Evolutionary conservation across 2,329 filamentous ascomycete species (phyloP), one percentile per base, ranked within the genome.

Genomic region (Sclerotinia glacialis): DNA sequence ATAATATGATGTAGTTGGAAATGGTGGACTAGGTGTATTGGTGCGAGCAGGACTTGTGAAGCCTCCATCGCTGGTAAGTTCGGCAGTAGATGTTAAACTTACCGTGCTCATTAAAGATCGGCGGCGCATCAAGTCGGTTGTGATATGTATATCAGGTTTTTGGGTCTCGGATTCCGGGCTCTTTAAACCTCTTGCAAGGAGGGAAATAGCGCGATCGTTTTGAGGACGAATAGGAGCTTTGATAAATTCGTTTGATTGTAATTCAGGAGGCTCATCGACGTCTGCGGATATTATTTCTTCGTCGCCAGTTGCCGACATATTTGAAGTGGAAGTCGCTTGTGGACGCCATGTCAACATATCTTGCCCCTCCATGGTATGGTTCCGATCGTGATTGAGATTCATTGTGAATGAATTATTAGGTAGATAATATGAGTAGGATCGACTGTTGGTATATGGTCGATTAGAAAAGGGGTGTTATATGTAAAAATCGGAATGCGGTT

Each of bases 31-130:
- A 0, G 93, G 92, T 0, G 92, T 94, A 77, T 87, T 92, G 46
- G 92, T 91, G 66, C 92, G 84, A n/a, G 92, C 90, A 52, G 94
- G 93, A 74, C 92, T 97, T 23, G 93, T 96, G 67, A 96, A 80
- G 67, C 92, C 93, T 67, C 91, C 95, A 74, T 97, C 95, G 78
- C 93, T 97, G n/a, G 93, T 97, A 67, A 98, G 83, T 71, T 97
- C 94, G 47, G 91, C 91, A 3, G 92, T 96, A 1, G 93, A 97
- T 55, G 64, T 84, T 68, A 89, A 80, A 79, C 93, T 97, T 71
- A 87, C 81, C 75, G 89, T 94, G 81, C 92, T 96, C 76, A 88
- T 89, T 68, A 90, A 94, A 68, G 87, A 82, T 72, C 77, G 63
- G 53, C 78, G 76, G 49, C 74, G 72, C 58, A 71, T 69, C 23